phyloP scores from a whole-genome alignment of 352 stramenopile species.

The Achlya hypogyna region DNA sequence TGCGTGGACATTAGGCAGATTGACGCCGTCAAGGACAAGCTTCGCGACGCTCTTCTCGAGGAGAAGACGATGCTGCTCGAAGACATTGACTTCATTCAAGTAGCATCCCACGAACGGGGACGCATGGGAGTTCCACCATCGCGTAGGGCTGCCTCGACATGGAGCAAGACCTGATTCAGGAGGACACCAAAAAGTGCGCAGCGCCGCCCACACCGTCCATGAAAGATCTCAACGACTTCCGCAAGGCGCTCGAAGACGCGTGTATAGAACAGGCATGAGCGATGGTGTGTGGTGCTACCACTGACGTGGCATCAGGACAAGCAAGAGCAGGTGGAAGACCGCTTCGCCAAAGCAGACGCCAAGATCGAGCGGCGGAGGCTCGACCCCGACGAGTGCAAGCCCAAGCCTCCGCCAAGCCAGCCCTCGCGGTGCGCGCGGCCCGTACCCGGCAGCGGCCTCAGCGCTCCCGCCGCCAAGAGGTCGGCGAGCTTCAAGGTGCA shows the following conservation, averaged over 20 bases:
- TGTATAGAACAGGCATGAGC: slow-evolving; percentile 42
- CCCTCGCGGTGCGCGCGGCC: not conserved
- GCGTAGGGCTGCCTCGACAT: slow-evolving; percentile 68
- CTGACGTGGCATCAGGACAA: slow-evolving; percentile 23
- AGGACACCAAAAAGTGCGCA: slow-evolving; percentile 39
- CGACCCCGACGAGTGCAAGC: not conserved
- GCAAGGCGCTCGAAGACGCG: slow-evolving; percentile 46
- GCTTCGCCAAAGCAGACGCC: slow-evolving; percentile 20
- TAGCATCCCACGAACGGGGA: slow-evolving; percentile 15
- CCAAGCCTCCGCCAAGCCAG: not conserved
- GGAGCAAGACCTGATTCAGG: slow-evolving; percentile 74
- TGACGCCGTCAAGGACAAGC: slow-evolving; percentile 50
- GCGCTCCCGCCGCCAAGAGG: not conserved
- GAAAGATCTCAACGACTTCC: slow-evolving; percentile 52
- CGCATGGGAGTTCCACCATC: not conserved
- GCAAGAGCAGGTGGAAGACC: slow-evolving; percentile 28
- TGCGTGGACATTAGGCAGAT: slow-evolving; percentile 62
- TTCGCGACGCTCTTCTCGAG: slow-evolving; percentile 45
- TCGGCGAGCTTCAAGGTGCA: slow-evolving; percentile 33
- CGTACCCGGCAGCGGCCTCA: not conserved
- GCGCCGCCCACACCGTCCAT: slow-evolving; percentile 37
- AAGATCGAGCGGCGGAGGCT: slow-evolving; percentile 19
- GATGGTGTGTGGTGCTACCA: not conserved
- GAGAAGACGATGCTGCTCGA: slow-evolving; percentile 57
- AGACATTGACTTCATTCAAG: slow-evolving; percentile 81